These are phyloP conservation scores for Alopecurus myosuroides DNA, from an alignment of 176 grass and related monocot species.

Conservation along the genomic window DNA sequence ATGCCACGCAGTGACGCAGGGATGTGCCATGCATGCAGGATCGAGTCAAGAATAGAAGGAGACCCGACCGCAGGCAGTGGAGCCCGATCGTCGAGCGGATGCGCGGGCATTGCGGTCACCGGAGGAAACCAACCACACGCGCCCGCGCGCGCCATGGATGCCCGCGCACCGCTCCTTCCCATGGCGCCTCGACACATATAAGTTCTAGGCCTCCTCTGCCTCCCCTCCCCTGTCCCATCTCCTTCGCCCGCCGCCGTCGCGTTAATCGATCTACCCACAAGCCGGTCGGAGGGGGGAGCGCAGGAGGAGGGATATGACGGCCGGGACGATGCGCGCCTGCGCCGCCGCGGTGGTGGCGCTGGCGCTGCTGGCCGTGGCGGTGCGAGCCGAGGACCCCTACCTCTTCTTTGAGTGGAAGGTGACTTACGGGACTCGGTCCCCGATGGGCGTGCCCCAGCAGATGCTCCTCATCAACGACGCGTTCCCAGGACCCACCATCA, in stretches of 20 bases:
- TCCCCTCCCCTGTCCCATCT: constrained; percentile 8
- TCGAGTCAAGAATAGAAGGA: constrained; percentile 29
- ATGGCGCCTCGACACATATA: constrained; percentile 27
- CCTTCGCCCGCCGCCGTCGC: not conserved
- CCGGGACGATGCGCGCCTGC: constrained; percentile 14
- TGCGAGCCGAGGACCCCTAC: constrained; percentile 81
- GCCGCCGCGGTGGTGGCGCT: constrained; percentile 24
- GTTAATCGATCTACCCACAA: not conserved
- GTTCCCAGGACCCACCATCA: constrained; percentile 90
- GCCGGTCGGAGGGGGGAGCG: not conserved
- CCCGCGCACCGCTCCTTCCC: constrained; percentile 31
- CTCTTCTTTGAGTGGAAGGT: constrained; percentile 85
- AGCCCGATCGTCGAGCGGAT: constrained; percentile 40
- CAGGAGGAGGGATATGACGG: not conserved
- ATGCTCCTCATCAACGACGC: constrained; percentile 76
- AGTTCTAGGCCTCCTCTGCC: not conserved
- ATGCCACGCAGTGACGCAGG: not conserved
- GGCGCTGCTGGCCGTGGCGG: constrained; percentile 32
- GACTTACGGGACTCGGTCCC: constrained; percentile 65
- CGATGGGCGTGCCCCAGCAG: constrained; percentile 49
- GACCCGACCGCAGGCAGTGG: not conserved
- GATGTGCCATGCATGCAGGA: not conserved
- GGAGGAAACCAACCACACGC: constrained; percentile 2
- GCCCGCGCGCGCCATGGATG: constrained; percentile 3
- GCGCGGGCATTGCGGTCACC: constrained; percentile 34